Base-by-base conservation (phyloP, 1,139 yeast genomes). In the Geotrichum australiense region DNA sequence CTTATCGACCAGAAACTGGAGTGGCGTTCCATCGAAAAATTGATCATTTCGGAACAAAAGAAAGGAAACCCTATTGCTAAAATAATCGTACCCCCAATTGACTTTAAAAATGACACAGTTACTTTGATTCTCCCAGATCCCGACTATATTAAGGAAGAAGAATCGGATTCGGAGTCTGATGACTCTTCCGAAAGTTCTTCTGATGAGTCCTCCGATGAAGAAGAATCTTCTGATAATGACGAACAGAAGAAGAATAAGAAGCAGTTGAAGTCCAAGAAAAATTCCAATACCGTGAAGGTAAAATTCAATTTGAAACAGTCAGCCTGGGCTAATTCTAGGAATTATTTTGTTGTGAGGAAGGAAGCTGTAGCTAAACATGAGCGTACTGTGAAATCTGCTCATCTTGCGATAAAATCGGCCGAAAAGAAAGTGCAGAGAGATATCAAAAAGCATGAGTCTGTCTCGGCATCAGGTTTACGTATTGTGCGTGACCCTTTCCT, bases 281-380 rank as follows among this genome's bases (percentile, higher is more conserved):
- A 46, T 20, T 28, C 30, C 6, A 54, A 61, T 3, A 57, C 61
- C 6, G 57, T 76, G 12, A 69, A 74, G 6, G 83, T 85, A 3
- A 70, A 76, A 51, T 76, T 89, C 35, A 91, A 86, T 52, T 65
- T 89, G 2, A 59, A 70, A 0, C 64, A 80, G 11, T 79, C 94
- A 0, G 89, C 96, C 0, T 87, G 76, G 67, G 96, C 96, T 1
- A 91, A 91, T 62, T 93, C 97, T 0, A 74, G 94, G n/a, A 65
- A 71, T 23, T 91, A 86, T 57, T 91, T 86, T 60, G 87, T 81
- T 35, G 74, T 80, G 11, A 84, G 83, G 58, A 84, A 83, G 51
- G 65, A 69, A 10, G 95, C 95, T 0, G 78, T 76, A 41, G 77
- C 77, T 28, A 89, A 89, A 58, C 93, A 85, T 53, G 75, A 69